phyloP scores from a whole-genome alignment of 306 rosid species.

The Cucurbita moschata region DNA sequence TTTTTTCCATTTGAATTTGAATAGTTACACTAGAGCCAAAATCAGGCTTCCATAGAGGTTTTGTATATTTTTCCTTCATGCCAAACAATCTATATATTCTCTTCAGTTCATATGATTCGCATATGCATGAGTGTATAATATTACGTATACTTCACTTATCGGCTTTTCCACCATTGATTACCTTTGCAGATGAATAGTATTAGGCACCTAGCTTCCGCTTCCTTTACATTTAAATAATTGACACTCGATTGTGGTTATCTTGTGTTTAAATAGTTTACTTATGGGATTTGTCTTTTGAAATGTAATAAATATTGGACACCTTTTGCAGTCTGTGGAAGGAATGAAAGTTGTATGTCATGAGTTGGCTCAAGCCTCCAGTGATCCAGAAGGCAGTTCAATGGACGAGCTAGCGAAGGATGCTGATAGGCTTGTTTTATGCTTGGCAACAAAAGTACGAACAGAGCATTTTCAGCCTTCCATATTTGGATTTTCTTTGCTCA shows the following conservation, averaged over 20 bases:
- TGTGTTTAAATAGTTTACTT: background rate
- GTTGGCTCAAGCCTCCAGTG: slow-evolving; percentile 76
- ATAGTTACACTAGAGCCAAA: background rate
- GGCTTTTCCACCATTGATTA: background rate
- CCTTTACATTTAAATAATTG: background rate
- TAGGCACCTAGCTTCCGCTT: background rate
- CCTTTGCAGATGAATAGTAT: background rate
- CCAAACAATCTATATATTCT: background rate
- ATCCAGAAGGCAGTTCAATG: slow-evolving; percentile 86
- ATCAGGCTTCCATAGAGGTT: background rate
- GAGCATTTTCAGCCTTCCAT: background rate
- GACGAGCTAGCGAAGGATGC: slow-evolving; percentile 82
- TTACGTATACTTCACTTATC: background rate
- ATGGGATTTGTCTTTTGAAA: background rate
- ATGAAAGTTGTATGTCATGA: slow-evolving; percentile 99
- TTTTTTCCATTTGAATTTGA: background rate
- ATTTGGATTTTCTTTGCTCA: background rate
- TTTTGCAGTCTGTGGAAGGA: slow-evolving; percentile 89
- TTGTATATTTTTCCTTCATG: background rate
- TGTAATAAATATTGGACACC: background rate
- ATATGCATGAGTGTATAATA: background rate
- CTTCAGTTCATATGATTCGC: background rate
- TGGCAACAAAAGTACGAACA: slow-evolving; percentile 63
- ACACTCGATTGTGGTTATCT: background rate
- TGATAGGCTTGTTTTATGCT: slow-evolving; percentile 85